phyloP scores from a whole-genome alignment of 176 grass and related monocot genomes.

The Oryza coarctata region DNA sequence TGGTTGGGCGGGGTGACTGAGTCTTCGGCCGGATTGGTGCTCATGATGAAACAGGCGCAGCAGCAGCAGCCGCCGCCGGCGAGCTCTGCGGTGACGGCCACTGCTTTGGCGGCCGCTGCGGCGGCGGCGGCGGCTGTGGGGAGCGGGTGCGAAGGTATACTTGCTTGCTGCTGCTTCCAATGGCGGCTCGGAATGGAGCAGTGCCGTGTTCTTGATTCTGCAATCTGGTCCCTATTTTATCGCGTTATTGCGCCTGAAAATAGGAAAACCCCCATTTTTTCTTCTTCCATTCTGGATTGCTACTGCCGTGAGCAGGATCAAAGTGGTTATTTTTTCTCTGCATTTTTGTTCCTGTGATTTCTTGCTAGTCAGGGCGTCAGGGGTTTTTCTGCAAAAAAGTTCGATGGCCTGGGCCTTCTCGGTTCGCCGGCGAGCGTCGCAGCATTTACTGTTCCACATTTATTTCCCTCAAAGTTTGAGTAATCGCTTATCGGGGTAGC shows the following conservation, averaged over 20 bases:
- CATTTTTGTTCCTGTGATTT: background rate
- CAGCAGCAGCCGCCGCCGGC: background rate
- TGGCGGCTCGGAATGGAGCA: constrained; percentile 22
- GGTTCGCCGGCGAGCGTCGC: background rate
- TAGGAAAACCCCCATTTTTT: background rate
- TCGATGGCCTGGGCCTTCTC: background rate
- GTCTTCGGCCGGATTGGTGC: background rate
- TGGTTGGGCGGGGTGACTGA: constrained; percentile 13
- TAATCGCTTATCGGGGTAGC: background rate
- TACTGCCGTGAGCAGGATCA: background rate
- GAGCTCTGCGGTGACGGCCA: constrained; percentile 7
- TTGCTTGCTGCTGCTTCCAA: background rate
- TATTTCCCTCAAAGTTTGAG: background rate
- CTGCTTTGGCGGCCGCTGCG: background rate
- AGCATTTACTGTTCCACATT: background rate
- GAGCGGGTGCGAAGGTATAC: constrained; percentile 45
- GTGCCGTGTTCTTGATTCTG: background rate
- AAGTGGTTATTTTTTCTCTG: background rate
- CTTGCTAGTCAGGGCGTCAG: background rate
- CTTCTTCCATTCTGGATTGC: background rate
- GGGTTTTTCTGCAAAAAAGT: background rate
- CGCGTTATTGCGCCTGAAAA: background rate
- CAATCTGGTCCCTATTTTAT: background rate
- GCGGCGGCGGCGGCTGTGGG: background rate
- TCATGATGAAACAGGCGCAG: constrained; percentile 35